phyloP scores from a whole-genome alignment of 768 basidiomycete species.

The Naganishia randhawae region DNA sequence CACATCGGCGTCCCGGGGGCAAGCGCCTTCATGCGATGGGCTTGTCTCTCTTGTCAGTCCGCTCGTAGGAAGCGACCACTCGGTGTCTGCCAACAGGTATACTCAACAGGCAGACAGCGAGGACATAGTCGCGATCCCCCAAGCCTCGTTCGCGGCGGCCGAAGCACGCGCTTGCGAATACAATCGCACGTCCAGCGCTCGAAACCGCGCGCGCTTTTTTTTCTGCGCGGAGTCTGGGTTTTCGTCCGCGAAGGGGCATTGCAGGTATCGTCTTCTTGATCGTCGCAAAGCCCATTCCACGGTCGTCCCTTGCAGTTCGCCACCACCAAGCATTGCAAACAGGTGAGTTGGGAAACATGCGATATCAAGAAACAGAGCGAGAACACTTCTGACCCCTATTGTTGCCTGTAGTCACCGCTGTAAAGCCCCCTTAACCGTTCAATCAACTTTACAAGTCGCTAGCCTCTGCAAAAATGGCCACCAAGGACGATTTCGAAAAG shows the following conservation, averaged over 20 bases:
- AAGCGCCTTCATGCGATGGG: too few species aligned
- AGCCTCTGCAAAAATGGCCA: constrained; percentile 43
- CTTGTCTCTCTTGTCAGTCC: too few species aligned
- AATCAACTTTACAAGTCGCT: constrained; percentile 31
- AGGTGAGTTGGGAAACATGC: constrained; percentile 4
- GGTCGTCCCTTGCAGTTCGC: not conserved
- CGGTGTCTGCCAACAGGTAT: too few species aligned
- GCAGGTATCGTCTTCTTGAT: not conserved
- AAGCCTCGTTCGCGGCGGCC: not conserved
- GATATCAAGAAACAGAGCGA: not conserved
- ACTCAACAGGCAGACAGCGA: too few species aligned
- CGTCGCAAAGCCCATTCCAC: not conserved
- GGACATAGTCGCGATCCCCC: not conserved
- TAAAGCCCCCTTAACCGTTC: constrained; percentile 12
- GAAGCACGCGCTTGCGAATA: not conserved
- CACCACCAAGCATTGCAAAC: constrained; percentile 17
- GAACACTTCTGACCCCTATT: not conserved
- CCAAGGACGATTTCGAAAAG: constrained; percentile 75
- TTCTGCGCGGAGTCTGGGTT: not conserved
- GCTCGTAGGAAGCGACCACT: too few species aligned
- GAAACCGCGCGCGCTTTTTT: constrained; percentile 2
- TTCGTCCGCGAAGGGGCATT: not conserved
- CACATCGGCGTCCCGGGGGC: too few species aligned
- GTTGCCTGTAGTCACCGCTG: constrained; percentile 30
- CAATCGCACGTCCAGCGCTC: too few species aligned